phyloP scores from a whole-genome alignment of 768 basidiomycete species.

The Lentinula lateritia region DNA sequence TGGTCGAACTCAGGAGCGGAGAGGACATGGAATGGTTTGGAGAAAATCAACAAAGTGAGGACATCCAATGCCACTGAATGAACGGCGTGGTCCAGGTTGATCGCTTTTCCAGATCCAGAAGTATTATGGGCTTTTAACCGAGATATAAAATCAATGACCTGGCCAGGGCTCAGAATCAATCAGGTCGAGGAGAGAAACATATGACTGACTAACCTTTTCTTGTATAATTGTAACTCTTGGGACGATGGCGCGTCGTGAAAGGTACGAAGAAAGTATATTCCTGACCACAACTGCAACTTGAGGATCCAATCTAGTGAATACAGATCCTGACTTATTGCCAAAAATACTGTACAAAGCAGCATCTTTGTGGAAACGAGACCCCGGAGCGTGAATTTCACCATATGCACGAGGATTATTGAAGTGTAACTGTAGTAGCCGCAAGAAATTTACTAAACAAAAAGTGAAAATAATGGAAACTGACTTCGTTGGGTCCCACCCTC shows the following conservation, averaged over 20 bases:
- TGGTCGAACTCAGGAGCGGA: constrained; percentile 8
- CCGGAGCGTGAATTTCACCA: constrained; percentile 14
- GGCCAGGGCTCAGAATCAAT: too few relatives aligned
- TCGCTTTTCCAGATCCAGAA: neutral
- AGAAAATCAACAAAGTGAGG: constrained; percentile 12
- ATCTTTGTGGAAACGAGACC: constrained; percentile 14
- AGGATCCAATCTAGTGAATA: constrained; percentile 10
- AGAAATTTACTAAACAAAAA: neutral
- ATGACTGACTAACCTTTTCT: constrained; percentile 8
- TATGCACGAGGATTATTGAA: constrained; percentile 17
- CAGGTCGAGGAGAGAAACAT: neutral
- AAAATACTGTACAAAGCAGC: constrained; percentile 10
- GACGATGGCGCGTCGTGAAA: constrained; percentile 14
- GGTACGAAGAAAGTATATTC: constrained; percentile 12
- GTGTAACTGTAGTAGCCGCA: constrained; percentile 13
- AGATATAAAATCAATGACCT: neutral
- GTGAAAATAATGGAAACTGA: constrained; percentile 3
- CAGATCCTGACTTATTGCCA: constrained; percentile 7
- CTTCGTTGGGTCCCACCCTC: constrained; percentile 20
- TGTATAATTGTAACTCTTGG: constrained; percentile 7
- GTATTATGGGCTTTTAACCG: constrained; percentile 5
- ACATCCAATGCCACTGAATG: constrained; percentile 13
- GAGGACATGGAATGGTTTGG: constrained; percentile 8
- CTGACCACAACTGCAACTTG: constrained; percentile 9
- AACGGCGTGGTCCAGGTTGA: constrained; percentile 12